These are phyloP conservation scores for Crithidia bombi DNA, from an alignment of 208 protist species.

Conservation along the genomic window DNA sequence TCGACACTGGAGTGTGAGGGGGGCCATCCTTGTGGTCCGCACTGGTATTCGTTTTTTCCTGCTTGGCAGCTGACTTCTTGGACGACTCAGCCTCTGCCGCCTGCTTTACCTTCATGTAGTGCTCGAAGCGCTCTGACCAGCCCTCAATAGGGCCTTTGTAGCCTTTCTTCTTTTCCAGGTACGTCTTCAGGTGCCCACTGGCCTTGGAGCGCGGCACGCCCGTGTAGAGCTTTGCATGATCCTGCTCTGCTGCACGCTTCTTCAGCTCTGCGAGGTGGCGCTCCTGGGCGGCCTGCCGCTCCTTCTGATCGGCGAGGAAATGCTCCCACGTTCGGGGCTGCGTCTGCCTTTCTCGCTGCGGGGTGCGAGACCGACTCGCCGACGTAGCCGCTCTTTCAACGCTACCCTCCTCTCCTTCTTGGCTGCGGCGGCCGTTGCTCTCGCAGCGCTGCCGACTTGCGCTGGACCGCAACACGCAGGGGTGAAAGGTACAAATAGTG, in stretches of 20 bases:
- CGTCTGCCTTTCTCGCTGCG: background rate
- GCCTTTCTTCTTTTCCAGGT: conserved; percentile 43
- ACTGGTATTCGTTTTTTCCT: background rate
- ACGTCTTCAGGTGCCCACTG: conserved; percentile 31
- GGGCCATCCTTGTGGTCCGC: background rate
- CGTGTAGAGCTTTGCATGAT: background rate
- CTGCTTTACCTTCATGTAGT: conserved; percentile 40
- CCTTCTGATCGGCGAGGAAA: conserved; percentile 13
- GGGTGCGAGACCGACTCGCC: background rate
- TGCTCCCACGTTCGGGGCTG: conserved; percentile 5
- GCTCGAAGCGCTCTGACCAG: conserved; percentile 42
- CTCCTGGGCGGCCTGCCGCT: conserved; percentile 1
- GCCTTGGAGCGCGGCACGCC: conserved; percentile 27
- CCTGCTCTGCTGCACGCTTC: conserved; percentile 30
- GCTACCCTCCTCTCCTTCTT: conserved; percentile 1
- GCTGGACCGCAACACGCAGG: conserved; percentile 3
- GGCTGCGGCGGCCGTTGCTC: background rate
- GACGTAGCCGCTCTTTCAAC: background rate
- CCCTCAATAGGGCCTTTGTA: conserved; percentile 53
- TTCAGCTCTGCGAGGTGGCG: conserved; percentile 23
- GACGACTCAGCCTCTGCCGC: background rate
- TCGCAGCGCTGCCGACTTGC: conserved; percentile 7
- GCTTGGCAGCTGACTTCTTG: background rate
- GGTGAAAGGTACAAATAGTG: conserved; percentile 30
- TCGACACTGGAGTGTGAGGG: background rate